These are phyloP conservation scores for Mortierella sp. DNA, from an alignment of 371 early-diverging fungal species.

Conservation along the genomic window DNA sequence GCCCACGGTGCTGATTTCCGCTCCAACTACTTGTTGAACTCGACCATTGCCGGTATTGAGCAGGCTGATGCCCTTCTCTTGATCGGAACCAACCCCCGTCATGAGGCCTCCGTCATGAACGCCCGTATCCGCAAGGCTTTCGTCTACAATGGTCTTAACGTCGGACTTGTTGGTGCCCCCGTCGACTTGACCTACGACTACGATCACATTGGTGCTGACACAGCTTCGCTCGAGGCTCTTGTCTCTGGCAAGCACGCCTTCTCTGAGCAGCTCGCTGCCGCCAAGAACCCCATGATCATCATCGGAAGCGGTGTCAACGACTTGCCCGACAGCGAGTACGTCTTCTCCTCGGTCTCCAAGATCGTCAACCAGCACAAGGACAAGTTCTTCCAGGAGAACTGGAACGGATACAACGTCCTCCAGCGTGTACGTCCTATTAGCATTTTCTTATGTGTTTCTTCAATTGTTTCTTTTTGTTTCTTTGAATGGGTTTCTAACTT, in stretches of 20 bases:
- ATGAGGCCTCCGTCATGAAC: slow-evolving; percentile 96
- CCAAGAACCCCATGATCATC: slow-evolving; percentile 94
- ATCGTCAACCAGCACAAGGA: slow-evolving; percentile 77
- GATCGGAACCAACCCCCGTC: slow-evolving; percentile 96
- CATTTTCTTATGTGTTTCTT: not conserved
- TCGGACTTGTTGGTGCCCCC: slow-evolving; percentile 86
- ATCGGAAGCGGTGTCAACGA: slow-evolving; percentile 90
- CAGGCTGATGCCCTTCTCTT: slow-evolving; percentile 94
- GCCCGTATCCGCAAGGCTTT: slow-evolving; percentile 95
- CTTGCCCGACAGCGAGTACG: slow-evolving; percentile 75
- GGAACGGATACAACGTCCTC: slow-evolving; percentile 93
- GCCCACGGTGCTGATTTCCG: slow-evolving; percentile 87
- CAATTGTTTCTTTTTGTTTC: not conserved
- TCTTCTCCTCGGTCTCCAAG: slow-evolving; percentile 79
- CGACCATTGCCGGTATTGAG: slow-evolving; percentile 89
- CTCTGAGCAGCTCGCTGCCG: slow-evolving; percentile 78
- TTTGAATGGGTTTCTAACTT: no score
- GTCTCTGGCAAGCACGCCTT: slow-evolving; percentile 83
- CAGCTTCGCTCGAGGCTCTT: slow-evolving; percentile 79
- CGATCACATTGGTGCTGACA: slow-evolving; percentile 83
- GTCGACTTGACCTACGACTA: slow-evolving; percentile 93
- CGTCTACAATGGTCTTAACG: slow-evolving; percentile 83
- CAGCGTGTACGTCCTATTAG: slow-evolving; percentile 76
- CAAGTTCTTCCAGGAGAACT: slow-evolving; percentile 80
- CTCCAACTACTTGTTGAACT: slow-evolving; percentile 90